Base-by-base conservation (phyloP, 2,329 filamentous ascomycete genomes). In the Trichophyton mentagrophytes region DNA sequence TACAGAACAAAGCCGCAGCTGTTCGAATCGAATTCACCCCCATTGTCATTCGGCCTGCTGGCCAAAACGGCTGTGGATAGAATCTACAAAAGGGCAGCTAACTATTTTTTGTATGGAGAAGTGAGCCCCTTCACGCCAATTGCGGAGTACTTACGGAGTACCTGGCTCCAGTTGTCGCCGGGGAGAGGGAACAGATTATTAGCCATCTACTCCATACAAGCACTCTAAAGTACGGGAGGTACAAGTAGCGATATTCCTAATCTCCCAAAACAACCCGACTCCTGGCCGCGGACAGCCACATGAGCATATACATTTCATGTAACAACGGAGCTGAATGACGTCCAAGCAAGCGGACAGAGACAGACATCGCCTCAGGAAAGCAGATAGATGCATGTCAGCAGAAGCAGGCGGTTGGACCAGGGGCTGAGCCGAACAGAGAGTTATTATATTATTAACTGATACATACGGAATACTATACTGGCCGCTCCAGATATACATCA, bases 261-360 rank as follows among this genome's bases (percentile, higher is more conserved):
- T 53, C 49, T 53, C 49, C 25, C 22, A 53, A 2, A 15, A 22
- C 8, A 27, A n/a, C 49, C 49, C 49, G 49, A 53, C 22, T 53
- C 22, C 27, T 33, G 49, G 22, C 49, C 49, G 49, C 25, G 49
- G n/a, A 53, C 30, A 53, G 49, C 49, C 49, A 53, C 27, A 53
- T 53, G 49, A 53, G 49, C 49, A 53, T 6, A n/a, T 53, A 53
- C 33, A 38, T 53, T 20, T 33, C 49, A 53, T 53, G 49, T 53
- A 53, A 53, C 49, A 33, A 53, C 27, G 49, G 49, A 53, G 49
- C 20, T 53, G 49, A 22, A 53, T 53, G 49, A 53, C 49, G 17
- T 53, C 49, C 27, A 53, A 33, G 49, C 20, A 53, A 53, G 27
- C 20, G 33, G 27, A 25, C 40, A 53, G 49, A 53, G 15, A 53